These are phyloP conservation scores for Leccinum angustisporum DNA, from an alignment of 1,284 basidiomycete genomes.

Conservation along the genomic window DNA sequence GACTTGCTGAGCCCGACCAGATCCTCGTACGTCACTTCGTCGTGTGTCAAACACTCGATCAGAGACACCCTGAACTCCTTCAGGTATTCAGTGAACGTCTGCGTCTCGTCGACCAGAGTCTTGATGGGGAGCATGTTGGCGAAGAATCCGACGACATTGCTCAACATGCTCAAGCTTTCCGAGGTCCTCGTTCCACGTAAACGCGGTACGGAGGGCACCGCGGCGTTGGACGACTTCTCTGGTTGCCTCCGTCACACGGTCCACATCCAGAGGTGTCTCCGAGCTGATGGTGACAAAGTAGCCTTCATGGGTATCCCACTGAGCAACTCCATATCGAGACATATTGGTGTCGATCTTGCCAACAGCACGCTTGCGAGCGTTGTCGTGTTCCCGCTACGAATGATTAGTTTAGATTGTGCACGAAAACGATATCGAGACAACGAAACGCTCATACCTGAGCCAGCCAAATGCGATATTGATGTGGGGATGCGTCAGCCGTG, in stretches of 20 bases:
- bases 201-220: slow-evolving; percentile 28
- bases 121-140: slow-evolving; percentile 32
- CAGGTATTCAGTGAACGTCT: slow-evolving; percentile 25
- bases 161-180: slow-evolving; percentile 28
- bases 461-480: slow-evolving; percentile 34
- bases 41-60: slow-evolving; percentile 21
- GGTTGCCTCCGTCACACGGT: slow-evolving; percentile 26
- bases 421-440: too few species aligned
- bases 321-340: slow-evolving; percentile 30
- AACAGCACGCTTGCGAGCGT: slow-evolving; percentile 18
- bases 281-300: slow-evolving; percentile 24
- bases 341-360: slow-evolving; percentile 26
- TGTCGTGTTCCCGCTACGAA: slow-evolving; percentile 24
- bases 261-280: slow-evolving; percentile 24
- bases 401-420: background rate
- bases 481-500: slow-evolving; percentile 29
- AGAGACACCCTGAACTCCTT: slow-evolving; percentile 19
- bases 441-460: slow-evolving; percentile 26
- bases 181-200: slow-evolving; percentile 28
- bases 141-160: slow-evolving; percentile 28
- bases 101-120: slow-evolving; percentile 22
- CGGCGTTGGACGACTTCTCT: slow-evolving; percentile 26
- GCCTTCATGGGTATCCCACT: slow-evolving; percentile 32
- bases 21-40: slow-evolving; percentile 33
- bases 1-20: slow-evolving; percentile 28